phyloP scores from a whole-genome alignment of 164 flowering plant genomes.

The Hamamelis virginiana region DNA sequence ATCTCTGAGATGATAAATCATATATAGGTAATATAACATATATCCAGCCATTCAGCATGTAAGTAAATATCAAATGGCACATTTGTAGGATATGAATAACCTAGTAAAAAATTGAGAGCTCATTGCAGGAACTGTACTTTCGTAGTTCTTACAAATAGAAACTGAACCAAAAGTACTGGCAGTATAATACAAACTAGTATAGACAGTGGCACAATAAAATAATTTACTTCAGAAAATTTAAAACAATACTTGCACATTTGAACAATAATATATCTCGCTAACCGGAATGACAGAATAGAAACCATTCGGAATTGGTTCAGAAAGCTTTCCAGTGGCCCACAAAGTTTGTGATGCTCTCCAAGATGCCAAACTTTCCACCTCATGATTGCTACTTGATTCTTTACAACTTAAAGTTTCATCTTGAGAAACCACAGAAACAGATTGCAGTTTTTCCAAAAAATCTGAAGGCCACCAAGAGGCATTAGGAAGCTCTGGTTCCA shows the following conservation, averaged over 20 bases:
- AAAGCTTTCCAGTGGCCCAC: slow-evolving; percentile 79
- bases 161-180: too few relatives aligned
- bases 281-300: slow-evolving; percentile 86
- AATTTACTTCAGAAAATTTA: too few relatives aligned
- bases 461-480: slow-evolving; percentile 75
- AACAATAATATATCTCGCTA: slow-evolving; percentile 25
- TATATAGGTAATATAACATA: too few relatives aligned
- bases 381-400: slow-evolving; percentile 32
- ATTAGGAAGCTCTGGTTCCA: slow-evolving; percentile 60
- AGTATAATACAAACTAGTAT: too few relatives aligned
- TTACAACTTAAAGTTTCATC: slow-evolving; percentile 40
- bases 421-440: slow-evolving; percentile 61
- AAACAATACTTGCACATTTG: not conserved
- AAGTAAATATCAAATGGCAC: too few relatives aligned
- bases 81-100: too few relatives aligned
- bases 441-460: slow-evolving; percentile 61
- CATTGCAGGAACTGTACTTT: too few relatives aligned
- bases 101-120: too few relatives aligned
- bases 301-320: slow-evolving; percentile 83
- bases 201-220: too few relatives aligned
- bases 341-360: slow-evolving; percentile 75
- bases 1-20: too few relatives aligned
- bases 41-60: too few relatives aligned
- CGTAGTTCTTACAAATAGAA: too few relatives aligned
- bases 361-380: slow-evolving; percentile 46